Base-by-base conservation (phyloP, 768 basidiomycete genomes). In the Russula sp. region DNA sequence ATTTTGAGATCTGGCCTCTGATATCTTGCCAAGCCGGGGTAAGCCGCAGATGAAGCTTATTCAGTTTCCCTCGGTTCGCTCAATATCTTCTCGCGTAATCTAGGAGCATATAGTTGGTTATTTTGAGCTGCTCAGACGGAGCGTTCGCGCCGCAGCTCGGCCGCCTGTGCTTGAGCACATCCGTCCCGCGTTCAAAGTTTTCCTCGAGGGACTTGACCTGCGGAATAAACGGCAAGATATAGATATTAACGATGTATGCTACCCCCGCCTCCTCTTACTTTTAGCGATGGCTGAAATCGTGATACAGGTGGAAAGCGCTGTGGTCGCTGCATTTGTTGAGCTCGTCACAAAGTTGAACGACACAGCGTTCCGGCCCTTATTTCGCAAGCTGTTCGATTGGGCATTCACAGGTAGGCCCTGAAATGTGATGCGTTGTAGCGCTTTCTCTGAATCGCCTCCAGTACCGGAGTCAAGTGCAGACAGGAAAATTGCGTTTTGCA, bases 361-460 rank as follows among this genome's bases (percentile, higher is more conserved):
- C 69, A 84, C 85, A 0, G 82, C 88, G 0, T 98, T 99, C 85
- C 83, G 86, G 66, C 94, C 96, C 0, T 77, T 98, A 18, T 96
- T 98, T 83, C 86, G 94, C 60, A 86, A 87, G 59, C 75, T 95
- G 62, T 94, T 92, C 71, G 97, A 99, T 72, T 99, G 97, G 97
- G 94, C 94, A 0, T 94, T 94, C 70, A 82, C 80, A 1, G 78
- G 79, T 62, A 49, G 55, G 18, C 10, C 46, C 7, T 3, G 22
- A 11, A 16, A 40, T 14, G 10, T 28, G 28, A 32, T 8, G 26
- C 46, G 11, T n/a, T 30, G 40, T 24, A 2, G 22, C 18, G 30
- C 28, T 18, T 42, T 6, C 54, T 18, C 38, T 58, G 28, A 38
- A 14, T 44, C 36, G 52, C 67, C 67, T 22, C 61, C 63, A 36